Conservation (phyloP, 495 filamentous ascomycete species). For the Aspergillus cavernicola region DNA sequence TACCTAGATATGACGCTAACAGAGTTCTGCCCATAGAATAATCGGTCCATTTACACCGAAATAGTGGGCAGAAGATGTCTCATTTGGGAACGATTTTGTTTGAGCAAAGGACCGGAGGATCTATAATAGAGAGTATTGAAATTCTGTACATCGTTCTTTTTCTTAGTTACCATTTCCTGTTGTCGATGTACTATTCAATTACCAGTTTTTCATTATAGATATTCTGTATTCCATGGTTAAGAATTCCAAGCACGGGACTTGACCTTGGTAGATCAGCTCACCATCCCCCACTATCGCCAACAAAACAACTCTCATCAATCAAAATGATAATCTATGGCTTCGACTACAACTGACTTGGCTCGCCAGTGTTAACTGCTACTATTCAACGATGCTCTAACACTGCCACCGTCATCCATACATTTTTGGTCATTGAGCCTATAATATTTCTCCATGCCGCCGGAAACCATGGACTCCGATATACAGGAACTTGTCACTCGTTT, state of each 20-base stretch:
- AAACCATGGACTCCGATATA: slow-evolving; percentile 12
- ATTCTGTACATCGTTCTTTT: slow-evolving; percentile 8
- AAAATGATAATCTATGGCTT: no score
- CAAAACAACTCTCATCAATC: no score
- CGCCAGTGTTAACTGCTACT: no score
- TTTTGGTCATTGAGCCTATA: not conserved
- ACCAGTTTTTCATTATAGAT: not conserved
- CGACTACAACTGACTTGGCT: no score
- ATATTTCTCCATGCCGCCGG: not conserved
- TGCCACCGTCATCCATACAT: no score
- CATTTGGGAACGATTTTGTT: slow-evolving; percentile 7
- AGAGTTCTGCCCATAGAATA: slow-evolving; percentile 14
- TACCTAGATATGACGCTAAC: slow-evolving; percentile 16
- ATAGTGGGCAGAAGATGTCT: slow-evolving; percentile 6
- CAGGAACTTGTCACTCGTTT: slow-evolving; percentile 14
- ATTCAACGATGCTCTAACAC: no score
- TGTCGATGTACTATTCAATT: slow-evolving; percentile 6
- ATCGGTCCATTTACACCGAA: slow-evolving; percentile 5
- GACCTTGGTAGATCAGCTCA: no score
- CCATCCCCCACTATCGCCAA: no score
- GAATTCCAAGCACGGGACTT: not conserved
- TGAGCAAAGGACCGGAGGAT: slow-evolving; percentile 1
- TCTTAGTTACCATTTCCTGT: not conserved
- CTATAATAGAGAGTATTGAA: slow-evolving; percentile 8
- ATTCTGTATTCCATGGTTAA: not conserved